Percentiles rank a stretch among this genome's conserved stretches.
Conservation (phyloP, 78 protist species). For the Monosiga brevicollis region DNA sequence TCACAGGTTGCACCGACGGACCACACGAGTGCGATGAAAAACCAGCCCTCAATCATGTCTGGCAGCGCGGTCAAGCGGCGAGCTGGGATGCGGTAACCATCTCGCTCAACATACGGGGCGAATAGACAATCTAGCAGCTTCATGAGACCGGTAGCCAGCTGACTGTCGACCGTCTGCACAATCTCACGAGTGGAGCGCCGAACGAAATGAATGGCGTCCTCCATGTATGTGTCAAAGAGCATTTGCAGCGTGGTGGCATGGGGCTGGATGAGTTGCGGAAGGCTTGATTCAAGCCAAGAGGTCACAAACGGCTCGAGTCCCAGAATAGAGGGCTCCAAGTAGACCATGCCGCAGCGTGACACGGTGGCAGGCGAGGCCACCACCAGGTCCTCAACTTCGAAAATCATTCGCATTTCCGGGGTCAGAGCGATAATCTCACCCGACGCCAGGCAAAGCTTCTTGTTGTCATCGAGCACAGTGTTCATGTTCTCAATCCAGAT, state of each 20-base stretch:
- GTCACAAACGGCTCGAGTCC: conserved; percentile 27
- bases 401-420: conserved; percentile 55
- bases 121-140: conserved; percentile 38
- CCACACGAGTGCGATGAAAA: conserved; percentile 56
- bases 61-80: neutral
- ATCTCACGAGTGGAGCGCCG: conserved; percentile 13
- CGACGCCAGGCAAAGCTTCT: conserved; percentile 81
- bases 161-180: conserved; percentile 36
- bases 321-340: conserved; percentile 52
- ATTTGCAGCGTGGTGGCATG: neutral
- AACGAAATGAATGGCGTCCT: conserved; percentile 11
- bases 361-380: conserved; percentile 87
- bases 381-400: conserved; percentile 80
- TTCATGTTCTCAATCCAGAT: conserved; percentile 93
- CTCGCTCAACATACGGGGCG: neutral
- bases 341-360: conserved; percentile 78
- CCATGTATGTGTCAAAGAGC: conserved; percentile 7
- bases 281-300: conserved; percentile 36
- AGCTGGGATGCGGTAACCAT: neutral
- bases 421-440: conserved; percentile 79
- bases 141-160: conserved; percentile 19
- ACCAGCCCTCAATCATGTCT: neutral
- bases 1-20: conserved; percentile 46
- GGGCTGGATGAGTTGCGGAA: neutral
- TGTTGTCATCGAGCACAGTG: conserved; percentile 89